phyloP scores from a whole-genome alignment of 352 stramenopile species.

The Globisporangium recalcitrans region DNA sequence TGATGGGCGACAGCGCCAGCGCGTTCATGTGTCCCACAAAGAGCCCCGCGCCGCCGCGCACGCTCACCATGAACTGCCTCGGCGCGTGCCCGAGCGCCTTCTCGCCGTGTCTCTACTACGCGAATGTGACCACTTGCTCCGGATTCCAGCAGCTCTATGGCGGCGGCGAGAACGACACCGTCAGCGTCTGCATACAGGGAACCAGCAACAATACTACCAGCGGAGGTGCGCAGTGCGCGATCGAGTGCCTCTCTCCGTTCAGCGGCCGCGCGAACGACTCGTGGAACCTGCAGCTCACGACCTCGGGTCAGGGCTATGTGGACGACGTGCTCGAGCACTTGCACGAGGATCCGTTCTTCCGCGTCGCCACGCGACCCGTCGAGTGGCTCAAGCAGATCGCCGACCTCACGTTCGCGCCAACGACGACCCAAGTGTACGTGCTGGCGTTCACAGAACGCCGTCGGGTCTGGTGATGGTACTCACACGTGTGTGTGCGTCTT shows the following conservation, averaged over 20 bases:
- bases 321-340: constrained; percentile 20
- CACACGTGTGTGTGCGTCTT: no score
- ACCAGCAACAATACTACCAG: not conserved
- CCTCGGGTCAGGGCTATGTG: constrained; percentile 21
- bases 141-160: constrained; percentile 6
- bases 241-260: constrained; percentile 38
- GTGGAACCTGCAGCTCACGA: constrained; percentile 35
- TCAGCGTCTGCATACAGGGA: constrained; percentile 14
- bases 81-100: constrained; percentile 15
- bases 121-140: constrained; percentile 12
- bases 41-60: constrained; percentile 7
- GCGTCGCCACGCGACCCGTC: constrained; percentile 21
- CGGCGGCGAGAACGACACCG: not conserved
- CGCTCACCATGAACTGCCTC: constrained; percentile 25
- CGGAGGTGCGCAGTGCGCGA: constrained; percentile 15
- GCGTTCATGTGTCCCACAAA: constrained; percentile 13
- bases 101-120: constrained; percentile 23
- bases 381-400: constrained; percentile 19
- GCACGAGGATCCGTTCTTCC: constrained; percentile 20
- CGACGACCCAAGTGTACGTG: constrained; percentile 26
- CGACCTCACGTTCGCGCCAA: constrained; percentile 28
- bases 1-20: not conserved
- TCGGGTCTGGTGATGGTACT: no score
- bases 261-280: constrained; percentile 15
- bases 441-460: no score